Evolutionary conservation across 495 filamentous ascomycete genomes (phyloP).

Genomic region (Hyphodiscus hymeniophilus): DNA sequence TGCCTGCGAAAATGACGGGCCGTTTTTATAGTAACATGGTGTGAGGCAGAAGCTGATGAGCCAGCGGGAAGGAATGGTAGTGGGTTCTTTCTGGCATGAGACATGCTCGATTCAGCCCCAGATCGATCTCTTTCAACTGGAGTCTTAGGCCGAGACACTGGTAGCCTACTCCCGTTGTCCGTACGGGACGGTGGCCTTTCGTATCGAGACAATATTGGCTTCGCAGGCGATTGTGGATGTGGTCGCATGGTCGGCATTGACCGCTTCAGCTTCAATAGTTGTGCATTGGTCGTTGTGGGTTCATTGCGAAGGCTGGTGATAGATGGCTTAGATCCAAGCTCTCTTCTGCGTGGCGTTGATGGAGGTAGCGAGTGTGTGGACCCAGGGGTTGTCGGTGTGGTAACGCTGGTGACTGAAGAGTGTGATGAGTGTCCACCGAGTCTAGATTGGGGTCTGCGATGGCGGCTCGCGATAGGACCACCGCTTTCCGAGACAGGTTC

Average conservation of each 20-base stretch:
- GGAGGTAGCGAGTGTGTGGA: constrained; percentile 37
- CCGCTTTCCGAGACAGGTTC: constrained; percentile 92
- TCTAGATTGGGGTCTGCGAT: constrained; percentile 53
- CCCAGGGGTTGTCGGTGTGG: constrained; percentile 46
- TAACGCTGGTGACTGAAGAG: constrained; percentile 53
- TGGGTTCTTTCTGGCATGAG: constrained; percentile 47
- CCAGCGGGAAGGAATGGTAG: constrained; percentile 79
- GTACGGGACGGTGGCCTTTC: constrained; percentile 42
- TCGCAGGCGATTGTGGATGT: constrained; percentile 34
- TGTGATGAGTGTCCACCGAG: constrained; percentile 55
- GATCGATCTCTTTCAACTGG: constrained; percentile 55
- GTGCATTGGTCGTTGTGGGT: constrained; percentile 60
- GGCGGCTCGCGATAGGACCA: constrained; percentile 49
- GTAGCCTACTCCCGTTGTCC: constrained; percentile 31
- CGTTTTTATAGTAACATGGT: constrained; percentile 66
- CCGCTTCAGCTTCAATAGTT: constrained; percentile 74
- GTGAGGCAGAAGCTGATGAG: constrained; percentile 62
- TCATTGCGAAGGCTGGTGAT: constrained; percentile 44
- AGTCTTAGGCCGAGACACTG: constrained; percentile 56
- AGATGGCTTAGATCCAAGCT: constrained; percentile 48
- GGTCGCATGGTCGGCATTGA: constrained; percentile 76
- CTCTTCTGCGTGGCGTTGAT: constrained; percentile 50
- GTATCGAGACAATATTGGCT: constrained; percentile 33
- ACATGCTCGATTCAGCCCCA: constrained; percentile 40
- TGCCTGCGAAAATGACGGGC: constrained; percentile 64